A percentile compares a stretch with the other conserved stretches of the same genome.
Evolutionary conservation across 306 rosid genomes (phyloP).

Genomic region (Rosa rugosa): DNA sequence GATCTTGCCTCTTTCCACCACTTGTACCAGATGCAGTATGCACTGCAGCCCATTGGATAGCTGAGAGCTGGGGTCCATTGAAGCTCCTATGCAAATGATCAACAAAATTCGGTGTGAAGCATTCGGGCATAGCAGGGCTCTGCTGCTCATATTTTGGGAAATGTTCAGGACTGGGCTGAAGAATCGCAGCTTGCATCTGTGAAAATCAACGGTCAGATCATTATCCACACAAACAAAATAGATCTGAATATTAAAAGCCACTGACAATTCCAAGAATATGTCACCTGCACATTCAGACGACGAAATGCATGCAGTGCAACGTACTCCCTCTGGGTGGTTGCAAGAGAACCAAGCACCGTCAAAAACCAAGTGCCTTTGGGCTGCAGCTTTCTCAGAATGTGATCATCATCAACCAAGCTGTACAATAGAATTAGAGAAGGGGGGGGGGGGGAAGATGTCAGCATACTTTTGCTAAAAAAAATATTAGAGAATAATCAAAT

Average conservation of each 20-base stretch:
- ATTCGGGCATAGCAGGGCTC: conserved; percentile 92
- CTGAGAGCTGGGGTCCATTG: conserved; percentile 92
- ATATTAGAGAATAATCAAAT: neutral
- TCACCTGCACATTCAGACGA: conserved; percentile 89
- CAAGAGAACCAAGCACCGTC: conserved; percentile 95
- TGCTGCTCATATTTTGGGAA: conserved; percentile 95
- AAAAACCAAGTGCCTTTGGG: conserved; percentile 78
- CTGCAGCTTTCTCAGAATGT: conserved; percentile 76
- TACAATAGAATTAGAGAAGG: conserved; percentile 14
- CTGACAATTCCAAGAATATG: neutral
- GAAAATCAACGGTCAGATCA: conserved; percentile 28
- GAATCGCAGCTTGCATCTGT: conserved; percentile 98
- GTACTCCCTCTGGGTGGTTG: conserved; percentile 97
- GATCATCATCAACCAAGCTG: conserved; percentile 76
- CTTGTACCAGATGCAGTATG: conserved; percentile 99
- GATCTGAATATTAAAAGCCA: conserved; percentile 12
- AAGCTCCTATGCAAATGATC: conserved; percentile 85
- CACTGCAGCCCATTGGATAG: conserved; percentile 97
- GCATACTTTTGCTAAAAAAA: conserved; percentile 9
- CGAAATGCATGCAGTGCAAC: conserved; percentile 97
- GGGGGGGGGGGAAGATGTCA: conserved; percentile 7
- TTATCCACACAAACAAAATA: neutral
- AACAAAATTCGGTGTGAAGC: conserved; percentile 83
- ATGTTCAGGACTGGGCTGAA: conserved; percentile 94
- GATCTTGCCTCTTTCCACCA: conserved; percentile 91